phyloP scores from a whole-genome alignment of 495 filamentous ascomycete species.

The Aspergillus baeticus region DNA sequence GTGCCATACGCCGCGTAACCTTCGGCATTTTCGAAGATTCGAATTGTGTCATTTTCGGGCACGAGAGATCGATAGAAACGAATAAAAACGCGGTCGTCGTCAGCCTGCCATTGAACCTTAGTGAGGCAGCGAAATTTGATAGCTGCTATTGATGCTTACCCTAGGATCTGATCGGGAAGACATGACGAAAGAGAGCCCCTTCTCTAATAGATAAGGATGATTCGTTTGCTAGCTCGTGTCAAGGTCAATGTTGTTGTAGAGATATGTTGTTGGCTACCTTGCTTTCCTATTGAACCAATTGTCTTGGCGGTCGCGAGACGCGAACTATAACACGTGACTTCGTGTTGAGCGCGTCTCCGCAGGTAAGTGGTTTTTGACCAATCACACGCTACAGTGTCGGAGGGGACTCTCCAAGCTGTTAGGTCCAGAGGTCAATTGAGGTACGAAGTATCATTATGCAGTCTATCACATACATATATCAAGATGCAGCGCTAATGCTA shows the following conservation, averaged over 20 bases:
- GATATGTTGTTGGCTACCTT: conserved; percentile 10
- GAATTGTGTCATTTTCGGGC: conserved; percentile 56
- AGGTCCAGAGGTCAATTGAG: neutral
- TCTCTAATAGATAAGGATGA: conserved; percentile 12
- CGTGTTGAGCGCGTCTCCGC: conserved; percentile 32
- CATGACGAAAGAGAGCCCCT: conserved; percentile 54
- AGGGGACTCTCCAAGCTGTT: too few species aligned
- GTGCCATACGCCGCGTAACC: conserved; percentile 93
- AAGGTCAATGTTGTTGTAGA: neutral
- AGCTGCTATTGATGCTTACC: conserved; percentile 41
- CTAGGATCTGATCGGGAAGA: conserved; percentile 89
- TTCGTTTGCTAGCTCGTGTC: conserved; percentile 1
- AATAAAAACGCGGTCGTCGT: conserved; percentile 96
- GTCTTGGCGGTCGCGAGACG: conserved; percentile 21
- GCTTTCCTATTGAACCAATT: neutral
- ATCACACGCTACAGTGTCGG: conserved; percentile 1
- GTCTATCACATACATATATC: conserved; percentile 19
- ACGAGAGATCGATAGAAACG: conserved; percentile 85
- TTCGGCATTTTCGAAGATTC: conserved; percentile 91
- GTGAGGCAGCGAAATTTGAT: neutral
- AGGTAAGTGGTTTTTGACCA: conserved; percentile 22
- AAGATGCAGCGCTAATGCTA: conserved; percentile 34
- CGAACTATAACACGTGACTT: conserved; percentile 41
- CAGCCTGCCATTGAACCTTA: conserved; percentile 56
- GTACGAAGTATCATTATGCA: neutral